Percentiles rank a stretch among this genome's conserved stretches.
These are phyloP conservation scores for Aspergillus steynii DNA, from an alignment of 495 filamentous ascomycete species.

Conservation along the genomic window DNA sequence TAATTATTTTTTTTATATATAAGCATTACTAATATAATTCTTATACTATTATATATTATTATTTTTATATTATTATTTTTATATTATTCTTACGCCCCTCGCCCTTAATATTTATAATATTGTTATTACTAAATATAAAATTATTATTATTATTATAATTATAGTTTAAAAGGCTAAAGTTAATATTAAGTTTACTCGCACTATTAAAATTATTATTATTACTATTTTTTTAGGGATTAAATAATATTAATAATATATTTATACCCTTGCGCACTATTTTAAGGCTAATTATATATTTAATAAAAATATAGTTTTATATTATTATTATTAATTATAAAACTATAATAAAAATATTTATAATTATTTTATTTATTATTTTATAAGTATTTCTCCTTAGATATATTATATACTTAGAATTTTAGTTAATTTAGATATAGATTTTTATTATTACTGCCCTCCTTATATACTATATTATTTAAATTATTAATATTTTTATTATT, in stretches of 20 bases:
- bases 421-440: background rate
- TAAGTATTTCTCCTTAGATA: background rate
- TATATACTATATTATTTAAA: conserved; percentile 1
- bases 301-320: no score
- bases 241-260: no score
- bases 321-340: no score
- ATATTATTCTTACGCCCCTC: no score
- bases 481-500: no score
- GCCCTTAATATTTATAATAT: background rate
- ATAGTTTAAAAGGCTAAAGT: background rate
- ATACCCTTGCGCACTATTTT: no score
- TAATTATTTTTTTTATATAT: background rate
- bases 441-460: background rate
- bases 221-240: no score
- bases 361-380: background rate
- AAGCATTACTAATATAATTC: no score
- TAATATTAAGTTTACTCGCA: background rate
- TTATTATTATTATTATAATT: background rate
- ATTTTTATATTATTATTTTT: no score
- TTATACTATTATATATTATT: no score
- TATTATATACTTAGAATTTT: conserved; percentile 1
- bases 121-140: background rate
- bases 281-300: no score
- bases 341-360: background rate
- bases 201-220: background rate